phyloP scores from a whole-genome alignment of 2,329 filamentous ascomycete genomes.

The Aspergillus sp. region DNA sequence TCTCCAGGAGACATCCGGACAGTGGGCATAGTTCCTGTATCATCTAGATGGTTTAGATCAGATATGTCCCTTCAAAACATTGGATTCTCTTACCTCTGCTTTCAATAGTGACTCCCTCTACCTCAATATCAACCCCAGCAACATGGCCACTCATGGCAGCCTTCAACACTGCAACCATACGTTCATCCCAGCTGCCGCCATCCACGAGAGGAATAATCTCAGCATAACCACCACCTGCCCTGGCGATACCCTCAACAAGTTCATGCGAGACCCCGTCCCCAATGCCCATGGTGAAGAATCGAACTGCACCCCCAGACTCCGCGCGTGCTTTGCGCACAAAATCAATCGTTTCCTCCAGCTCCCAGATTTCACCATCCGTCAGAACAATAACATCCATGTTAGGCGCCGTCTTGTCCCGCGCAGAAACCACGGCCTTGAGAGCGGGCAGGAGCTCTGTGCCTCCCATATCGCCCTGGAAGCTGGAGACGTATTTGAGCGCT shows the following conservation, averaged over 20 bases:
- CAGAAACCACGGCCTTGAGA: conserved; percentile 33
- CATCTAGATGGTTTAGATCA: not conserved
- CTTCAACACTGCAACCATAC: conserved; percentile 68
- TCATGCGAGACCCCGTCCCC: conserved; percentile 52
- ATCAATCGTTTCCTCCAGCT: conserved; percentile 44
- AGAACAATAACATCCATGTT: conserved; percentile 53
- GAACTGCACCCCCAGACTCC: conserved; percentile 41
- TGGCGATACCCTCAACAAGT: conserved; percentile 56
- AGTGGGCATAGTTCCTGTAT: not conserved
- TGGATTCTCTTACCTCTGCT: not conserved
- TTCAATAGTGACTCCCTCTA: not conserved
- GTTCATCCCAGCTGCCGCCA: conserved; percentile 62
- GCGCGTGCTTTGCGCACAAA: conserved; percentile 43
- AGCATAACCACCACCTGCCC: conserved; percentile 56
- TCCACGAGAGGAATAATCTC: conserved; percentile 54
- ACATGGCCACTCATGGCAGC: conserved; percentile 50
- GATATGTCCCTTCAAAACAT: no score
- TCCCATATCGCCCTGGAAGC: conserved; percentile 50
- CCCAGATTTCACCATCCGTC: conserved; percentile 59
- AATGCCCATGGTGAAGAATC: conserved; percentile 58
- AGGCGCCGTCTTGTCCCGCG: conserved; percentile 35
- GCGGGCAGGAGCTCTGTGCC: conserved; percentile 54
- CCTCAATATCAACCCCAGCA: not conserved
- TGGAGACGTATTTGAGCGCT: conserved; percentile 45
- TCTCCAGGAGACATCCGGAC: not conserved